Percentiles rank a stretch among this genome's conserved stretches.
Conservation (phyloP, 2,329 filamentous ascomycete genomes). For the Fragosphaeria purpurea region DNA sequence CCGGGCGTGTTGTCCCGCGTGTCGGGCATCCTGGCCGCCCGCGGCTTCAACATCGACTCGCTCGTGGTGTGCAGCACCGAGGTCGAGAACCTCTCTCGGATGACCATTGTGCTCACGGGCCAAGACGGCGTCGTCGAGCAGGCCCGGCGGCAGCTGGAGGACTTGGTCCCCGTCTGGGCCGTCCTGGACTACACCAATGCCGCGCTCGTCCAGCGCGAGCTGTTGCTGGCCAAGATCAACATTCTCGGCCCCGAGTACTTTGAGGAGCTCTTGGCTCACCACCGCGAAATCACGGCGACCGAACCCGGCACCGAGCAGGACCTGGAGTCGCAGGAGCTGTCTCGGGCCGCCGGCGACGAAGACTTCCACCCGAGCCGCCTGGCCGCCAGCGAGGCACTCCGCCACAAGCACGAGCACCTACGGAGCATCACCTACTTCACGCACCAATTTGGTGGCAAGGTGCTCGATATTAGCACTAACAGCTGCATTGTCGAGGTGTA, state of each 20-base stretch:
- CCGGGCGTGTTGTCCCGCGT: conserved; percentile 93
- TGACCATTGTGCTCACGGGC: conserved; percentile 96
- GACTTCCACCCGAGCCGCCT: conserved; percentile 90
- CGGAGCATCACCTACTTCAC: conserved; percentile 93
- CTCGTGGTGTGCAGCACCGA: conserved; percentile 97
- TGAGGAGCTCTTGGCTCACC: conserved; percentile 89
- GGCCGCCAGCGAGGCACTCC: conserved; percentile 75
- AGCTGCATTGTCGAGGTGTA: conserved; percentile 98
- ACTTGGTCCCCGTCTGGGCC: conserved; percentile 95
- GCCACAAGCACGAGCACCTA: conserved; percentile 96
- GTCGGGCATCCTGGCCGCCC: conserved; percentile 87
- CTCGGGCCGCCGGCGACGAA: conserved; percentile 37
- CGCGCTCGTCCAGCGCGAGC: conserved; percentile 88
- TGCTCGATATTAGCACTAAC: conserved; percentile 94
- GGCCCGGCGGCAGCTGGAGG: conserved; percentile 87
- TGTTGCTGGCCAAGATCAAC: conserved; percentile 91
- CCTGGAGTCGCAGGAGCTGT: conserved; percentile 25
- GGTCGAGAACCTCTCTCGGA: conserved; percentile 90
- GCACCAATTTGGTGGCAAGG: conserved; percentile 96
- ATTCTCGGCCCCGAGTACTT: conserved; percentile 97
- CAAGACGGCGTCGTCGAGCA: conserved; percentile 98
- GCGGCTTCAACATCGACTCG: conserved; percentile 98
- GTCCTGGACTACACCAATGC: conserved; percentile 92
- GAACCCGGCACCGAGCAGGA: conserved; percentile 35
- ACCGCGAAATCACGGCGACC: conserved; percentile 66